Evolutionary conservation across 768 basidiomycete genomes (phyloP).

Genomic region (Boletus rubropictus): DNA sequence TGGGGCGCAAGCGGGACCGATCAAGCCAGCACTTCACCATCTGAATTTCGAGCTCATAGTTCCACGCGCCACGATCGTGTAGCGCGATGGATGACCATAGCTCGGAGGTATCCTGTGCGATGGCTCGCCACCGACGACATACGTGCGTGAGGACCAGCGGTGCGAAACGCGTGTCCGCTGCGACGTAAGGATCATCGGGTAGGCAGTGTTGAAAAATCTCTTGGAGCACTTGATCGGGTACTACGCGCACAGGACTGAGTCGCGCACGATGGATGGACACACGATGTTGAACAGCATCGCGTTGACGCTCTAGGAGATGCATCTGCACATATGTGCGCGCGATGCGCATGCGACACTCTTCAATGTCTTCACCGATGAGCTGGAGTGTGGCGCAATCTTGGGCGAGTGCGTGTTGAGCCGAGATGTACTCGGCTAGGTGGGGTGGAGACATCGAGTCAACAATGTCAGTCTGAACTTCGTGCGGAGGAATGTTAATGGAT

Average conservation of each 20-base stretch:
- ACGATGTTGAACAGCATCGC: slow-evolving; percentile 13
- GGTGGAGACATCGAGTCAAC: slow-evolving; percentile 24
- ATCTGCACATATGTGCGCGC: slow-evolving; percentile 13
- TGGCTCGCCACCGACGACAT: slow-evolving; percentile 29
- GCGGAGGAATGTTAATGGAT: neutral
- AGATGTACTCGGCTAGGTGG: slow-evolving; percentile 14
- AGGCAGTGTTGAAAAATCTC: slow-evolving; percentile 29
- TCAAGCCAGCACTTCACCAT: slow-evolving; percentile 24
- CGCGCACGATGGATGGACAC: slow-evolving; percentile 22
- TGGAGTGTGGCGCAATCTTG: slow-evolving; percentile 14
- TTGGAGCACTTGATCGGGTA: slow-evolving; percentile 31
- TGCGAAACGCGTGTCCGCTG: slow-evolving; percentile 19
- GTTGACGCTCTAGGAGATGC: slow-evolving; percentile 16
- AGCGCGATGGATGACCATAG: slow-evolving; percentile 29
- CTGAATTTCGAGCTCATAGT: slow-evolving; percentile 19
- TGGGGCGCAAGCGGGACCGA: slow-evolving; percentile 16
- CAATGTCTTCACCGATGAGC: slow-evolving; percentile 13
- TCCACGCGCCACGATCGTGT: slow-evolving; percentile 28
- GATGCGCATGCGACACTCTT: slow-evolving; percentile 16
- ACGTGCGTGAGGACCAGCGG: slow-evolving; percentile 32
- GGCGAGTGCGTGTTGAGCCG: slow-evolving; percentile 16
- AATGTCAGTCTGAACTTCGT: slow-evolving; percentile 7
- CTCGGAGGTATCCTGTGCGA: slow-evolving; percentile 28
- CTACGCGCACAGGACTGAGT: slow-evolving; percentile 24
- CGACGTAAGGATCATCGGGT: slow-evolving; percentile 19